Conservation (phyloP, 306 rosid species). For the Rosa rugosa region DNA sequence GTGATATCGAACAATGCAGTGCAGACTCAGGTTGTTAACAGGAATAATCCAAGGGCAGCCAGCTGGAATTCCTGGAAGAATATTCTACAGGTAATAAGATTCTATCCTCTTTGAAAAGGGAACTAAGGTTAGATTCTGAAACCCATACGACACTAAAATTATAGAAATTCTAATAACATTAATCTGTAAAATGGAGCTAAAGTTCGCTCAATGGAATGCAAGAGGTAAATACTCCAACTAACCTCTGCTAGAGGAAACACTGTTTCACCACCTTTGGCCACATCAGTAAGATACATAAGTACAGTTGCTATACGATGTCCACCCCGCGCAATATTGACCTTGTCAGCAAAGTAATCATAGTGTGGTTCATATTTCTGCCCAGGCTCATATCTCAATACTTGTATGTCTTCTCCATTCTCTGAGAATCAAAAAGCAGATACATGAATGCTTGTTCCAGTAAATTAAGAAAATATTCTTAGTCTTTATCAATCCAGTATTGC, state of each 20-base stretch:
- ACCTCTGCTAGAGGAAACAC: constrained; percentile 95
- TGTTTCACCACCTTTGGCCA: constrained; percentile 91
- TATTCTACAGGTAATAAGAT: background rate
- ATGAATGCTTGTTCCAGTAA: constrained; percentile 11
- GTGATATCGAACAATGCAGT: background rate
- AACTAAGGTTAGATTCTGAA: background rate
- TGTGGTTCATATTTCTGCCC: constrained; percentile 98
- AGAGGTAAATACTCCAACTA: constrained; percentile 30
- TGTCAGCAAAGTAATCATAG: constrained; percentile 82
- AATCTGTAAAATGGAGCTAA: background rate
- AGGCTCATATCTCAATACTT: constrained; percentile 90
- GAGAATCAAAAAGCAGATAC: constrained; percentile 36
- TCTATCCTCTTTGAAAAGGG: background rate
- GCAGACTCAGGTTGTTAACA: background rate
- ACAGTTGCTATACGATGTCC: constrained; percentile 93
- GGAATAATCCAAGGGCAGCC: background rate
- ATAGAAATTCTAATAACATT: constrained; percentile 6
- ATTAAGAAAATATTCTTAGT: background rate
- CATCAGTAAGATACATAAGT: constrained; percentile 88
- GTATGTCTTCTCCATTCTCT: constrained; percentile 99
- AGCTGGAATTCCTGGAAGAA: background rate
- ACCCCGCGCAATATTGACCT: constrained; percentile 87
- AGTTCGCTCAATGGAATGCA: background rate
- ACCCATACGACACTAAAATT: background rate
- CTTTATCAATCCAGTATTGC: background rate